Base-by-base conservation (phyloP, 1,139 yeast genomes). In the Torulaspora pretoriensis region DNA sequence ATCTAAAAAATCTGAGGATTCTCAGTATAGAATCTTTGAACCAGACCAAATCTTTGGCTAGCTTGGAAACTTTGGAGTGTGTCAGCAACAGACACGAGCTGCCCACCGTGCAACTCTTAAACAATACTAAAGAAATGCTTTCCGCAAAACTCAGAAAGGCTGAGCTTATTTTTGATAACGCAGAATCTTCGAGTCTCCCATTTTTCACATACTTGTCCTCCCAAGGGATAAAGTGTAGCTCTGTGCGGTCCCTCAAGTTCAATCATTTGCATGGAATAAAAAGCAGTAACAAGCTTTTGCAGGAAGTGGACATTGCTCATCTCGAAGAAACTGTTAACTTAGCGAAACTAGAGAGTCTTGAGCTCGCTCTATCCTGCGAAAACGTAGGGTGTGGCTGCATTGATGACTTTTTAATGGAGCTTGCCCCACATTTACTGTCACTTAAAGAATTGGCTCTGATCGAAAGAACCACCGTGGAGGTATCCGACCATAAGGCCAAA, bases 401-500 rank as follows among this genome's bases (percentile, higher is more conserved):
- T 8, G 64, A 66, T 8, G 67, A 61, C 3, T 71, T 77, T 48
- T 52, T 70, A 3, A 62, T 57, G 12, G 57, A 57, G 5, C 40
- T 73, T 13, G 61, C 65, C 14, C 66, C 61, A 6, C 47, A 52
- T 29, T 53, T 66, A 42, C 47, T 49, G 0, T 50, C 55, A 1
- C 56, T 80, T 16, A 55, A 52, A 2, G 65, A 65, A n/a, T 51
- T 81, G 3, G 68, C 81, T 0, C 52, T 82, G 2, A 61, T 69
- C 2, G 84, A 81, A 51, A 69, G 66, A 39, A 69, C 74, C 0
- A 62, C 64, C 37, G 44, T 47, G 3, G 50, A 54, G 4, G 70
- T 66, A 42, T 65, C 71, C 40, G 71, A 71, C 41, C 87, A 81
- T 57, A 68, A 69, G 37, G 63, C 68, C 30, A 73, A 76, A 19